Conservation (phyloP, 2,329 filamentous ascomycete species). For the Zymoseptoria tritici region DNA sequence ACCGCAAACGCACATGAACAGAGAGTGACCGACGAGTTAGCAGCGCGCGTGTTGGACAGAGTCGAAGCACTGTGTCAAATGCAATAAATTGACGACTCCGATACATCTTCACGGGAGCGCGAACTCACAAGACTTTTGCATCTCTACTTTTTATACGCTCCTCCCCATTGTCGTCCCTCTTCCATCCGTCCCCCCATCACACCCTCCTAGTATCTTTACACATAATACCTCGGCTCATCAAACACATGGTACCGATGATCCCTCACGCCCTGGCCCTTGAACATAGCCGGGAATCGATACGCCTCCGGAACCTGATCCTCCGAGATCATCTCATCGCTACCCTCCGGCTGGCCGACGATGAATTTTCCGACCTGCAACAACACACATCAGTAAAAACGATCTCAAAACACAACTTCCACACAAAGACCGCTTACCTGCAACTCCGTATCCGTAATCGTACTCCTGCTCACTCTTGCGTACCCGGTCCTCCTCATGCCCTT, state of each 20-base stretch:
- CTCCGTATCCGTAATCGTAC: constrained; percentile 94
- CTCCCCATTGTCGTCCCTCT: no score
- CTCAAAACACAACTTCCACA: background rate
- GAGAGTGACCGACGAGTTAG: no score
- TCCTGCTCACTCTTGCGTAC: constrained; percentile 81
- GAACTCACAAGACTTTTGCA: background rate
- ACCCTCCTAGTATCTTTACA: constrained; percentile 44
- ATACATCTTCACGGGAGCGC: no score
- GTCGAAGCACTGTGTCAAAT: no score
- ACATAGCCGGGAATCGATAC: constrained; percentile 74
- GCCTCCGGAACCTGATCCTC: constrained; percentile 71
- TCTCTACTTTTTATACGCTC: background rate
- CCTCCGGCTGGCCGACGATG: constrained; percentile 64
- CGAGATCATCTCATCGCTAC: constrained; percentile 53
- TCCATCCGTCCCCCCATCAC: no score
- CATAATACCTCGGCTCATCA: constrained; percentile 69
- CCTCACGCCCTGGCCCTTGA: constrained; percentile 76
- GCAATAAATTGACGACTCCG: no score
- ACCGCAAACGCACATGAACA: no score
- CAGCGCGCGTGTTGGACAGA: no score
- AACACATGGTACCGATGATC: constrained; percentile 95
- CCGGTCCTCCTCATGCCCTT: constrained; percentile 78
- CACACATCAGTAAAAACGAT: constrained; percentile 7
- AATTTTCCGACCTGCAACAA: constrained; percentile 78
- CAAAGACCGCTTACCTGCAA: constrained; percentile 57